Percentiles rank a stretch among this genome's conserved stretches.
Evolutionary conservation across 176 grass and related monocot species (phyloP).

Genomic region (Pontederia paniculata): DNA sequence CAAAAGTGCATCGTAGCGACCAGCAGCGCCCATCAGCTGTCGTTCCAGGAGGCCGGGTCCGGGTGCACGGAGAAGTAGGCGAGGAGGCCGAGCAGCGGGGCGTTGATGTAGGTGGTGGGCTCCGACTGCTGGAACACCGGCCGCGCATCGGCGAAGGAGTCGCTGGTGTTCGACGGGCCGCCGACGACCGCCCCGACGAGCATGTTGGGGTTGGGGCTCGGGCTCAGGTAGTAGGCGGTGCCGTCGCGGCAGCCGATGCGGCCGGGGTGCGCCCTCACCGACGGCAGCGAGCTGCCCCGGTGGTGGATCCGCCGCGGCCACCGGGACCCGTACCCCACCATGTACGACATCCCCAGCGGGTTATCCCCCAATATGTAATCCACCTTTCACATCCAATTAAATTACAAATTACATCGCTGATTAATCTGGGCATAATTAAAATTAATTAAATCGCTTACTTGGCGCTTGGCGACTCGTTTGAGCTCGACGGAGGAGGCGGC

Average conservation of each 20-base stretch:
- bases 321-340: constrained; percentile 67
- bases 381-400: constrained; percentile 31
- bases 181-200: constrained; percentile 72
- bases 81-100: constrained; percentile 60
- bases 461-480: constrained; percentile 67
- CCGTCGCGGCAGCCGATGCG: constrained; percentile 66
- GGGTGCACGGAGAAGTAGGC: constrained; percentile 74
- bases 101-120: constrained; percentile 88
- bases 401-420: neutral
- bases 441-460: constrained; percentile 18
- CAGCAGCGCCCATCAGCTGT: constrained; percentile 12
- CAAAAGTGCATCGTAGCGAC: no score
- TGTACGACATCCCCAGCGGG: constrained; percentile 89
- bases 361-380: constrained; percentile 92
- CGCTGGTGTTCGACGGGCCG: constrained; percentile 60
- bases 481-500: constrained; percentile 45
- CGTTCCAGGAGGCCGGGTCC: constrained; percentile 18
- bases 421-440: no score
- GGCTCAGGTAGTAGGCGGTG: constrained; percentile 42
- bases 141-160: constrained; percentile 52
- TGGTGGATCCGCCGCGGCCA: constrained; percentile 83
- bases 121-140: constrained; percentile 80
- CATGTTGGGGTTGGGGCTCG: constrained; percentile 55
- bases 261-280: constrained; percentile 35
- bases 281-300: constrained; percentile 68